Evolutionary conservation across 2,329 filamentous ascomycete species (phyloP), one percentile per base, ranked within the genome.

Genomic region (Graphium sp.): DNA sequence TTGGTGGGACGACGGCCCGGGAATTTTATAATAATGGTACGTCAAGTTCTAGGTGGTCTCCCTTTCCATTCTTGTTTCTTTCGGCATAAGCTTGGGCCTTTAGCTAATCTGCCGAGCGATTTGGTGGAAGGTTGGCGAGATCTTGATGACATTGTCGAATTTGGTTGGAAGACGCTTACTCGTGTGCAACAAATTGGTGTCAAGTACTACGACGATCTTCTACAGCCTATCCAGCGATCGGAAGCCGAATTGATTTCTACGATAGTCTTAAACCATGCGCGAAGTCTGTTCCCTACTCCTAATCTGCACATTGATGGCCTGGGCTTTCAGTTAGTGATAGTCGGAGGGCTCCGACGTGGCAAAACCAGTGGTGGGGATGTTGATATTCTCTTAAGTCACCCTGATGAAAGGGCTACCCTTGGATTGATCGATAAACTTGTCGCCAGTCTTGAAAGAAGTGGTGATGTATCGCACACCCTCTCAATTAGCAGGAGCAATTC

Each of bases 121-220:
- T 19, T 14, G 8, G 11, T 6, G 9, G 11, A 32, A 56, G 53
- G 81, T 17, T 94, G 83, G 81, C 64, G 70, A 34, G 78, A 89
- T 34, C 57, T 93, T 1, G 83, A 94, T 41, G 85, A 95, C 41
- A 57, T 95, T 4, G 60, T 93, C 22, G 79, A 92, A 42, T 66
- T 73, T 41, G 84, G 80, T 8, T 95, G 87, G 87, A 47, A 58
- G 13, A 60, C 50, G 0, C 58, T 95, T 2, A 76, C 64, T 1
- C 71, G 84, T 9, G 78, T 82, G 2, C 87, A 94, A 49, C 84
- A 95, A 46, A 92, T 95, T 31, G 87, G 89, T 0, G 59, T 94
- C 24, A 95, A 95, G 46, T 94, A 74, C 51, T 93, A 91, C 46
- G 78, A 91, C 19, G 87, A 95, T 37, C 79, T 98, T 31, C 55